Conservation (phyloP, 441 rosid genomes). For the Hypseocharis bilobata region DNA sequence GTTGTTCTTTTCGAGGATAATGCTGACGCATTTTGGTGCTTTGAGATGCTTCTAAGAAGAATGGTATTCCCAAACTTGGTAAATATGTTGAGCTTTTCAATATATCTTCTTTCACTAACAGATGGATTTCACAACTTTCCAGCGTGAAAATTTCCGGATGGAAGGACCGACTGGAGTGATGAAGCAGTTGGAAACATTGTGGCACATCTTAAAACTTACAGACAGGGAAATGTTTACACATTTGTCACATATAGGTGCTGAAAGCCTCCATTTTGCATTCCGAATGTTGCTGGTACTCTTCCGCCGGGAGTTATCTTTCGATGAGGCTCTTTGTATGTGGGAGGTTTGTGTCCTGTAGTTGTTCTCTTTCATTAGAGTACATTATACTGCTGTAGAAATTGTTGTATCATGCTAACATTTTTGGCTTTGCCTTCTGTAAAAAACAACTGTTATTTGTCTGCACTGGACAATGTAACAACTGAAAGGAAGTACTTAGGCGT, state of each 20-base stretch:
- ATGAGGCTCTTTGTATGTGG: conserved; percentile 85
- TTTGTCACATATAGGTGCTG: conserved; percentile 73
- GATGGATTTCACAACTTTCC: conserved; percentile 22
- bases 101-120: conserved; percentile 24
- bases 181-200: conserved; percentile 75
- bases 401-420: not conserved
- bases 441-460: not conserved
- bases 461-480: not conserved
- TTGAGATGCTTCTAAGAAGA: conserved; percentile 93
- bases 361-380: conserved; percentile 10
- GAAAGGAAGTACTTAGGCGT: not conserved
- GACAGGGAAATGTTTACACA: conserved; percentile 77
- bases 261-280: conserved; percentile 93
- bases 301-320: conserved; percentile 73
- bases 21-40: conserved; percentile 98
- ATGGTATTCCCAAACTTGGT: conserved; percentile 39
- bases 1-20: conserved; percentile 84
- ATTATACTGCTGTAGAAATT: not conserved
- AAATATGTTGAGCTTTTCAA: conserved; percentile 17
- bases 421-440: not conserved
- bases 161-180: conserved; percentile 93
- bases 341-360: conserved; percentile 49
- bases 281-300: conserved; percentile 88
- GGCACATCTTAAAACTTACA: conserved; percentile 73
- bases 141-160: conserved; percentile 84